Evolutionary conservation across 345 rosid species (phyloP), one percentile per base, ranked within the genome.

Genomic region (Kandelia obovata): DNA sequence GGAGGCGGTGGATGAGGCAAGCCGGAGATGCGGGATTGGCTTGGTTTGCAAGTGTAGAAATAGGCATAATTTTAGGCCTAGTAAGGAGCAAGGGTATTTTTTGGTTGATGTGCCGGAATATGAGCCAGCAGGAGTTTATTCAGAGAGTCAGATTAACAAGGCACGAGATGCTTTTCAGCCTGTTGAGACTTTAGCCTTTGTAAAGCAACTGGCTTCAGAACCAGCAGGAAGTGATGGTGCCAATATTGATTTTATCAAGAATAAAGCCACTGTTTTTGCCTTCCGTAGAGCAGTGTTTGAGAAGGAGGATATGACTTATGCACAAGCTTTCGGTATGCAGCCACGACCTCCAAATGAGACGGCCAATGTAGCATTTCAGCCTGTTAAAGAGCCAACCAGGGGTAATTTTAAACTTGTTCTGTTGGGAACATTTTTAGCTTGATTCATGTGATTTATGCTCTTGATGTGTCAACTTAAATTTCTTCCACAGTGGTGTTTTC

Each of bases 251-350:
- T 87, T 85, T 78, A 53, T 84, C 28, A 86, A 83, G 81, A 82
- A 86, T 72, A 96, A 73, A 76, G 90, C 98, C 26, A 79, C 83
- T 27, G 81, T 85, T 77, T 76, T 34, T 80, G 83, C 92, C 69
- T 81, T 89, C 8, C 91, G 98, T 46, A 96, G 77, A 85, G 92
- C 97, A 13, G 81, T 87, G 47, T 96, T 90, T 74, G 98, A 92
- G 87, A 97, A 96, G 92, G 90, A 82, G 77, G 99, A 92, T 77
- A 97, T 90, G 87, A 96, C 99, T 0, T 92, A 96, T 77, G 90
- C 96, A 2, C 95, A 96, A 77, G 99, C 99, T n/a, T 96, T 96
- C 72, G 97, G 97, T n/a, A 82, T 76, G 34, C 96, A 78, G 64
- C 70, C 86, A 5, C 87, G 83, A 59, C 47, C 78, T 67, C 75